A percentile compares a stretch with the other conserved stretches of the same genome.
Conservation (phyloP, 306 rosid species). For the peach (Prunus persica) region DNA sequence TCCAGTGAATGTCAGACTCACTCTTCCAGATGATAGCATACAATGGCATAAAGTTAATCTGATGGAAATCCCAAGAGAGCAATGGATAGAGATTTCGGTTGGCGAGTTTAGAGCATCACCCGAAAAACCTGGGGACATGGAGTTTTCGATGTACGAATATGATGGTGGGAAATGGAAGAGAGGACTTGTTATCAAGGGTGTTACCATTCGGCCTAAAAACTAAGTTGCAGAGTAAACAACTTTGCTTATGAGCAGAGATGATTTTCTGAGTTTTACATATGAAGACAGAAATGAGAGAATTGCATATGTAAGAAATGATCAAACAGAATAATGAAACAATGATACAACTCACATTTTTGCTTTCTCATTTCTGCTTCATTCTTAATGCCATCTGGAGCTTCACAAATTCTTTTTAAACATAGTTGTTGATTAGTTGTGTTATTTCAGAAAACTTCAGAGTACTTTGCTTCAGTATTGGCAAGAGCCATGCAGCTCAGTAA, state of each 20-base stretch:
- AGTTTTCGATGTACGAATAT: conserved; percentile 52
- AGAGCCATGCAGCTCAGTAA: no score
- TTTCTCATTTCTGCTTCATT: neutral
- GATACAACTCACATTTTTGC: neutral
- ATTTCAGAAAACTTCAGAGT: no score
- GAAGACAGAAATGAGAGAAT: neutral
- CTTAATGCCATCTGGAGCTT: no score
- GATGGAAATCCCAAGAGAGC: conserved; percentile 20
- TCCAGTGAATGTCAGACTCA: conserved; percentile 59
- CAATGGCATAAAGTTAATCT: conserved; percentile 39
- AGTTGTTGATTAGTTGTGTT: no score
- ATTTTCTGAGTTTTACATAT: neutral
- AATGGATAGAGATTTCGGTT: conserved; percentile 54
- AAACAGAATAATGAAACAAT: neutral
- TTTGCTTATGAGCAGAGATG: neutral
- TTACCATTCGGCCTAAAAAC: conserved; percentile 49
- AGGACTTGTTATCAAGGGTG: conserved; percentile 63
- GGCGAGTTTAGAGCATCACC: conserved; percentile 46
- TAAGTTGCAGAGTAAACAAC: neutral
- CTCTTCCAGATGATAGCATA: conserved; percentile 52
- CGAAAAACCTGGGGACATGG: conserved; percentile 40
- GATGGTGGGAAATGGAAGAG: conserved; percentile 63
- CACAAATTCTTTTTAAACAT: no score
- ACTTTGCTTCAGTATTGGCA: neutral
- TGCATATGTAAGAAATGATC: neutral